These are phyloP conservation scores for Lantana camara DNA, from an alignment of 257 asterid genomes.

Conservation along the genomic window DNA sequence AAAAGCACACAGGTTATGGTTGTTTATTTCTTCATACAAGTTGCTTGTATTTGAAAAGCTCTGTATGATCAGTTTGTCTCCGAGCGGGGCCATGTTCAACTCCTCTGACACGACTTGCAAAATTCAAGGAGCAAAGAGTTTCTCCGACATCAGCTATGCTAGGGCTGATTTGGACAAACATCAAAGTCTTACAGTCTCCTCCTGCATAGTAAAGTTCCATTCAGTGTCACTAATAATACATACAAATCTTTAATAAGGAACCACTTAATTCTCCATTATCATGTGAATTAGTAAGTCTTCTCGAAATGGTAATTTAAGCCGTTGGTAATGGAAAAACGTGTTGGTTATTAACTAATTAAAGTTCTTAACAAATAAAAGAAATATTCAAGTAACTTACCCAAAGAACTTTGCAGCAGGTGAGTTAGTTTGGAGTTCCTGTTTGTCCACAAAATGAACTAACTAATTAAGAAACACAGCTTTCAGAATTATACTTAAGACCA, in stretches of 20 bases:
- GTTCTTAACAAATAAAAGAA: not conserved
- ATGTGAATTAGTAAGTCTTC: too few species aligned
- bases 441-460: slow-evolving; percentile 27
- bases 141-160: slow-evolving; percentile 72
- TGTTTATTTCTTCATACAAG: slow-evolving; percentile 50
- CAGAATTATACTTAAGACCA: not conserved
- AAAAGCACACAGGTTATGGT: not conserved
- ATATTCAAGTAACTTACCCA: slow-evolving; percentile 53
- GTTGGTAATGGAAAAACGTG: not conserved
- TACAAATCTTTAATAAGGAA: not conserved
- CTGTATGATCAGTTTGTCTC: slow-evolving; percentile 68
- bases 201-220: slow-evolving; percentile 54
- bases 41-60: slow-evolving; percentile 78
- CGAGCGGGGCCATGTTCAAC: slow-evolving; percentile 94
- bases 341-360: not conserved
- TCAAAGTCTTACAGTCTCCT: slow-evolving; percentile 90
- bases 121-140: slow-evolving; percentile 86
- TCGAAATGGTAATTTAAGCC: too few species aligned
- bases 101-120: slow-evolving; percentile 93
- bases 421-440: slow-evolving; percentile 98
- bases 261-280: not conserved
- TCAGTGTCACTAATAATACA: not conserved
- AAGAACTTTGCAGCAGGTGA: slow-evolving; percentile 94
- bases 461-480: slow-evolving; percentile 21
- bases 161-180: slow-evolving; percentile 90